Evolutionary conservation across 2,329 filamentous ascomycete species (phyloP), one percentile per base, ranked within the genome.

Genomic region (Sporothrix humicola): DNA sequence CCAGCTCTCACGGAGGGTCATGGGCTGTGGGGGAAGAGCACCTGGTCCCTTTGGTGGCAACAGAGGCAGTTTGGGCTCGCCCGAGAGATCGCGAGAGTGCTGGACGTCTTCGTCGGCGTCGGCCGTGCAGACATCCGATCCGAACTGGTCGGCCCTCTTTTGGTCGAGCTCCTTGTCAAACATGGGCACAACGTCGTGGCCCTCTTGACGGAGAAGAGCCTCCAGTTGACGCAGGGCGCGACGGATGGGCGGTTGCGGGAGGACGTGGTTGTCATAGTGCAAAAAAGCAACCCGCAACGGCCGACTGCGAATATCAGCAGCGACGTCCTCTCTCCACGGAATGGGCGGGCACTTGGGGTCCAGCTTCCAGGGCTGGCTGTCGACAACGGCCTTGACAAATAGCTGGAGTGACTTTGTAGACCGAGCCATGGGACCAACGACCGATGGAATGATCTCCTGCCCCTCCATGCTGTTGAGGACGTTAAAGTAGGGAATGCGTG

Each of bases 401-500:
- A 44, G 26, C 13, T 84, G 82, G 1, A 91, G 82, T 72, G 90
- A 88, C 5, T 82, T 82, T 0, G 91, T 80, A 0, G 85, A 87
- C 26, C 83, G 83, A 1, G 87, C 85, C 84, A 92, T 84, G 0
- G 90, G 90, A 0, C 90, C 90, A 75, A 91, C 90, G 26, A 91
- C 88, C 42, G 87, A 89, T 66, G 84, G 83, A 0, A 92, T 87
- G 3, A 88, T 87, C 79, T 92, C 90, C 77, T 92, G 89, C 1
- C 90, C 90, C 0, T 87, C 85, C 79, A 91, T 84, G 6, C 88
- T 89, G 1, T 87, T 88, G 50, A 87, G 80, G 74, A 81, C 82
- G 70, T 82, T n/a, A 7, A 12, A 20, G 31, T 63, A 63, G 2
- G 59, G 59, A 1, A 63, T 61, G 17, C 59, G 59, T 15, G 59